phyloP scores from a whole-genome alignment of 192 early-diverging fungal genomes.

The Coemansia sp. region DNA sequence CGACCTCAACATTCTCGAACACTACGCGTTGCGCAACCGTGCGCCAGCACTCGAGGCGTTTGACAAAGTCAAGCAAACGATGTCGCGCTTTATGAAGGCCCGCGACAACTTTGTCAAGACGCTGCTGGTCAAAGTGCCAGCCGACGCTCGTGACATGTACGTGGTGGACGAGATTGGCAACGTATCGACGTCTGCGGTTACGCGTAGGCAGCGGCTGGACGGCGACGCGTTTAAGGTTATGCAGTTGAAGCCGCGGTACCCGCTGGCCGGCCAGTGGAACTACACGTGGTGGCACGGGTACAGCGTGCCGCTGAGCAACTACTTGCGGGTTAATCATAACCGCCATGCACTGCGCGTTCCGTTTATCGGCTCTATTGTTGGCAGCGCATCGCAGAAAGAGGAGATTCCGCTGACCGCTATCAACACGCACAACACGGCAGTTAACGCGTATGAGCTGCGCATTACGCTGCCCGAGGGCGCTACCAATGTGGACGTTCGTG shows the following conservation, averaged over 20 bases:
- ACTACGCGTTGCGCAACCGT: conserved; percentile 68
- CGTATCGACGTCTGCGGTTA: conserved; percentile 84
- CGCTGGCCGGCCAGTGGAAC: conserved; percentile 95
- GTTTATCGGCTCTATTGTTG: conserved; percentile 64
- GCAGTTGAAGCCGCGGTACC: conserved; percentile 87
- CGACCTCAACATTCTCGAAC: conserved; percentile 81
- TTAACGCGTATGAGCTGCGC: conserved; percentile 65
- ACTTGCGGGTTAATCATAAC: conserved; percentile 58
- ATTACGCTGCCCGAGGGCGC: conserved; percentile 93
- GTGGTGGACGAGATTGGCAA: conserved; percentile 87
- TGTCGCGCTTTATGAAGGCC: conserved; percentile 20
- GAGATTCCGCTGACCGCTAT: conserved; percentile 72
- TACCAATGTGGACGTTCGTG: conserved; percentile 62
- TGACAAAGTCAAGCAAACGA: conserved; percentile 32
- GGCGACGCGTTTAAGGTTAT: conserved; percentile 57
- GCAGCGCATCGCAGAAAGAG: conserved; percentile 64
- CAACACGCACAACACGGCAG: conserved; percentile 61
- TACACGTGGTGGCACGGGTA: conserved; percentile 96
- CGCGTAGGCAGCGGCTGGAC: conserved; percentile 14
- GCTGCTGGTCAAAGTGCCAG: conserved; percentile 61
- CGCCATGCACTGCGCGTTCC: conserved; percentile 68
- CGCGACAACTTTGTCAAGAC: conserved; percentile 48
- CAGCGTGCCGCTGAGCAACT: conserved; percentile 67
- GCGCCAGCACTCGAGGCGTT: conserved; percentile 17
- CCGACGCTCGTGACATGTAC: conserved; percentile 70